These are phyloP conservation scores for Beauveria bassiana DNA, from an alignment of 2,329 filamentous ascomycete genomes.

Conservation along the genomic window DNA sequence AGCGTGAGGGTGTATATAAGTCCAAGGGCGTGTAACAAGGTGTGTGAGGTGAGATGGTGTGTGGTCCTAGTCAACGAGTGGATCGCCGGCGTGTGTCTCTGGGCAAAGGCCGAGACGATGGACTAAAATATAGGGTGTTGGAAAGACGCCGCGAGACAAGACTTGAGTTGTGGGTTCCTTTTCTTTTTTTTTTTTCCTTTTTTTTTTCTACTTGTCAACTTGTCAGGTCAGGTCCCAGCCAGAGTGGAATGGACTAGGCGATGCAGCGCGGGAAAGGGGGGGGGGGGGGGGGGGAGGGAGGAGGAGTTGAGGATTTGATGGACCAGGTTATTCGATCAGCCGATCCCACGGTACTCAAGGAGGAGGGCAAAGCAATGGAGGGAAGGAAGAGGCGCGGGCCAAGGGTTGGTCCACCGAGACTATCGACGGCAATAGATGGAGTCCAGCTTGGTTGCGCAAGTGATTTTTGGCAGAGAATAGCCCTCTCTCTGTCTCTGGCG, in stretches of 20 bases:
- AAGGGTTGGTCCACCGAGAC: constrained; percentile 15
- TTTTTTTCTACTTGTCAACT: neutral
- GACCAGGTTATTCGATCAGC: constrained; percentile 1
- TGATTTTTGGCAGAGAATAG: constrained; percentile 10
- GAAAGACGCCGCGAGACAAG: constrained; percentile 29
- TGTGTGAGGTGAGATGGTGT: constrained; percentile 2
- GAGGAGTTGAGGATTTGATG: constrained; percentile 15
- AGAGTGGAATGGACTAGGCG: constrained; percentile 26
- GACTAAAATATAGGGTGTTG: constrained; percentile 4
- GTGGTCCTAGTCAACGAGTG: neutral
- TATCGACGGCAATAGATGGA: constrained; percentile 19
- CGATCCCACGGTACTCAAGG: neutral
- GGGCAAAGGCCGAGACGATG: constrained; percentile 3
- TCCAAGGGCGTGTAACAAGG: constrained; percentile 1
- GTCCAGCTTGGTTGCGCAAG: constrained; percentile 10
- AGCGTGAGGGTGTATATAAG: neutral
- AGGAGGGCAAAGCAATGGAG: neutral
- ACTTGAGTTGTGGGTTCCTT: constrained; percentile 18
- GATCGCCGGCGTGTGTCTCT: constrained; percentile 3
- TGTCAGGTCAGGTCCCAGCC: constrained; percentile 12
- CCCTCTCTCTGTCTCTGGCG: constrained; percentile 4
- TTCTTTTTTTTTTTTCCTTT: neutral
- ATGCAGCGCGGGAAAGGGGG: constrained; percentile 19
- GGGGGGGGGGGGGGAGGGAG: constrained; percentile 16
- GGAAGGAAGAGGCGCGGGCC: neutral